Conservation (phyloP, 225 moss, liverwort and hornwort genomes). For the Marchantia polymorpha region DNA sequence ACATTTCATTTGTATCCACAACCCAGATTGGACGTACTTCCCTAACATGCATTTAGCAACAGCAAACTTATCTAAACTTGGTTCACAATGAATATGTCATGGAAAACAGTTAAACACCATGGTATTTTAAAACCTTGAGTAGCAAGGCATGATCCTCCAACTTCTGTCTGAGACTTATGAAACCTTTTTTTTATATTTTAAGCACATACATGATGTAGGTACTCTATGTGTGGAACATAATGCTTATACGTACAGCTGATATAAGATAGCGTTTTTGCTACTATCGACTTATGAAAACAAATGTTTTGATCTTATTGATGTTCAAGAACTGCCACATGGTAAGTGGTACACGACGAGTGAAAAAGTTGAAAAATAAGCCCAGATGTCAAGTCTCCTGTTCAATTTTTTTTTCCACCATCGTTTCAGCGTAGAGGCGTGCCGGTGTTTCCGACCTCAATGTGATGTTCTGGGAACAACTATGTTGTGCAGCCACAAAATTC, state of each 20-base stretch:
- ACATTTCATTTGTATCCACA: slow-evolving; percentile 59
- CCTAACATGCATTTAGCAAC: no score
- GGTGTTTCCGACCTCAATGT: no score
- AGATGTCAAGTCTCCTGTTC: slow-evolving; percentile 8
- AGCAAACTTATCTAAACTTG: no score
- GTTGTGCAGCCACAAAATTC: no score
- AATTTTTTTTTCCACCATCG: no score
- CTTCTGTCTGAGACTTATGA: not conserved
- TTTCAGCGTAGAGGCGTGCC: no score
- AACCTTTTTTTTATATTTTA: not conserved
- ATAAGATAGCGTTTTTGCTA: not conserved
- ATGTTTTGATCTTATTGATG: not conserved
- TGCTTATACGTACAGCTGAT: not conserved
- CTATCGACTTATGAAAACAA: not conserved
- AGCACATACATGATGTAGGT: not conserved
- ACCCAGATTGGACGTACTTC: no score
- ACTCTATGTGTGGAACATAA: not conserved
- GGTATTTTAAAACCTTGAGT: no score
- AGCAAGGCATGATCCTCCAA: no score
- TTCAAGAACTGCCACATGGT: not conserved
- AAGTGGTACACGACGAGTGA: not conserved
- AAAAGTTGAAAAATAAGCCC: not conserved
- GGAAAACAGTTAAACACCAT: no score
- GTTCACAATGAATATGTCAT: no score
- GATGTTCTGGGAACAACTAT: no score